Evolutionary conservation across 2,329 filamentous ascomycete species (phyloP).

Genomic region (Cladophialophora exuberans): DNA sequence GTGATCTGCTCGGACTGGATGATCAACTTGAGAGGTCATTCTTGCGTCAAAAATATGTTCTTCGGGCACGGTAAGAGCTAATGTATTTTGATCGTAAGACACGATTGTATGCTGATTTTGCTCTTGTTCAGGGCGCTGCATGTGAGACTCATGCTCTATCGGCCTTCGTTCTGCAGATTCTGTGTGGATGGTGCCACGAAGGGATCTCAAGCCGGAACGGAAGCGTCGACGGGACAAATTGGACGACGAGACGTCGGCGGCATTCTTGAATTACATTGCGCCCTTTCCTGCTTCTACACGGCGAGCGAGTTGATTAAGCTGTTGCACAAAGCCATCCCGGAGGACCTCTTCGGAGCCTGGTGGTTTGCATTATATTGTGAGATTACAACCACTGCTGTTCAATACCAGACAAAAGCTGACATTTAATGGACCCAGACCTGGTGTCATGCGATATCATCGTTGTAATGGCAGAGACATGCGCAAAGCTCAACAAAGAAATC

Average conservation of each 20-base stretch:
- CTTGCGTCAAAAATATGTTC: constrained; percentile 9
- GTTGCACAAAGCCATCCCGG: background rate
- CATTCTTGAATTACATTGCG: background rate
- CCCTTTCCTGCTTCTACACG: background rate
- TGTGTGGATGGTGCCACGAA: too few species aligned
- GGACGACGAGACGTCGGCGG: background rate
- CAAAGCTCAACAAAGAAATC: background rate
- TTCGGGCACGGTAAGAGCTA: constrained; percentile 2
- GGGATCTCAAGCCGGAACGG: too few species aligned
- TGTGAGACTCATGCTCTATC: constrained; percentile 6
- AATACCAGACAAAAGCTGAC: background rate
- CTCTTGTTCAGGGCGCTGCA: background rate
- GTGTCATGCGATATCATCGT: background rate
- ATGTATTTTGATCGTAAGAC: background rate
- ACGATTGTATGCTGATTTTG: background rate
- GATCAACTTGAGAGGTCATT: background rate
- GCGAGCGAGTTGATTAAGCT: background rate
- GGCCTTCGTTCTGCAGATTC: constrained; percentile 7
- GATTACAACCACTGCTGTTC: background rate
- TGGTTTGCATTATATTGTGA: constrained; percentile 9
- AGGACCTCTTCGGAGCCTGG: constrained; percentile 2
- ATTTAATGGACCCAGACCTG: background rate
- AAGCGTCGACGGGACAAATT: background rate
- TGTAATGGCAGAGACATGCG: background rate
- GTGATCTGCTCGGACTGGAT: background rate